Evolutionary conservation across 2,329 filamentous ascomycete genomes (phyloP), one percentile per base, ranked within the genome.

Genomic region (Westerdykella sp.): DNA sequence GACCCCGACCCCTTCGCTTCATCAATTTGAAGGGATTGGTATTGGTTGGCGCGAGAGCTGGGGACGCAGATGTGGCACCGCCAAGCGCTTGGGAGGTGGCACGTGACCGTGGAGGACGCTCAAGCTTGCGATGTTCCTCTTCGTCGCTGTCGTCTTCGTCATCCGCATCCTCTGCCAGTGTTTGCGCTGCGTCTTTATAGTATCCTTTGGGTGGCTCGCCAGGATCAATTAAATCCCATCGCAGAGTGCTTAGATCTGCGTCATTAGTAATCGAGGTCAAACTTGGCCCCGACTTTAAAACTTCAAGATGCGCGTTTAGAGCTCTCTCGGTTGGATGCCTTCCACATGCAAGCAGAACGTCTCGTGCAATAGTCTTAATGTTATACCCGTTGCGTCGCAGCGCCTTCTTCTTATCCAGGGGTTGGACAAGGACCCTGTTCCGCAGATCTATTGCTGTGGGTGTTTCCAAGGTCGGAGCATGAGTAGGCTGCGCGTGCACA

Each of bases 161-260:
- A 40, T 66, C 63, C 7, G 59, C 59, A 41, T 66, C 63, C 22
- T 65, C 60, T 15, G 49, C 53, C 21, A 45, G 45, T 28, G 45
- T 52, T 31, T 57, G 54, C 2, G 54, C 44, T n/a, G 48, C 38
- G 30, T 55, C 50, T 39, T 57, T 57, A 43, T 59, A 62, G 36
- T 64, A 65, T 3, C 58, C 62, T 40, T 53, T 55, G 3, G 67
- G 65, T 14, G 74, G 74, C 6, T 69, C 68, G 31, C 73, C 75
- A 16, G 77, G 77, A 55, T 83, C 80, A 16, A 83, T 72, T 3
- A 80, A 48, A 55, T 81, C 77, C 80, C 80, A 83, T 42, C 73
- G 69, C 39, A 84, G 73, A 0, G 78, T 82, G 25, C 68, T 71
- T 11, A 83, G 62, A 56, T 83, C 78, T 5, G 73, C 69, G 9